Percentiles rank a stretch among this genome's conserved stretches.
Conservation (phyloP, 768 basidiomycete species). For the Lactifluus hygrophoroides region DNA sequence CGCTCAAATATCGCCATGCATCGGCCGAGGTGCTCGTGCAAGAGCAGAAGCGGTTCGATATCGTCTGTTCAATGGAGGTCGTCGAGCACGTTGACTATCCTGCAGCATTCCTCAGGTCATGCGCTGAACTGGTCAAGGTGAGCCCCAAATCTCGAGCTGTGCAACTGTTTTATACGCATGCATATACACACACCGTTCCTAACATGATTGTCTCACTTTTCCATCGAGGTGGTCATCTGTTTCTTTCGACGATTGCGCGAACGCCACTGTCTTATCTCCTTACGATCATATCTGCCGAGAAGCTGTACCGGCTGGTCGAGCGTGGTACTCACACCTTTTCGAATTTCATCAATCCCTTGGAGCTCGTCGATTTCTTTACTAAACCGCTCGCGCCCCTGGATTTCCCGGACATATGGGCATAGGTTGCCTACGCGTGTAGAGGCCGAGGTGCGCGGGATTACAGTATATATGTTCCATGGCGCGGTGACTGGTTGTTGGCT, state of each 20-base stretch:
- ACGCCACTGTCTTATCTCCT: slow-evolving; percentile 64
- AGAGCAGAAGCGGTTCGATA: no score
- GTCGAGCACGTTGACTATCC: slow-evolving; percentile 97
- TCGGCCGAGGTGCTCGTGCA: no score
- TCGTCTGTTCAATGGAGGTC: no score
- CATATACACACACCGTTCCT: no score
- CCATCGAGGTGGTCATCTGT: slow-evolving; percentile 91
- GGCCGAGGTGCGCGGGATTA: slow-evolving; percentile 69
- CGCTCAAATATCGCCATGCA: slow-evolving; percentile 59
- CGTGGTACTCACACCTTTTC: slow-evolving; percentile 86
- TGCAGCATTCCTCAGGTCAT: slow-evolving; percentile 67
- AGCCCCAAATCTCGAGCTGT: no score
- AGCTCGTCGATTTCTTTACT: slow-evolving; percentile 78
- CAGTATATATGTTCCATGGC: slow-evolving; percentile 70
- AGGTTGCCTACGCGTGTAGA: slow-evolving; percentile 50
- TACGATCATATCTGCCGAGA: slow-evolving; percentile 73
- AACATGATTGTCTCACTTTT: background rate
- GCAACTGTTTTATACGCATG: no score
- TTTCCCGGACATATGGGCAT: slow-evolving; percentile 39
- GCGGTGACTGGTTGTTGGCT: slow-evolving; percentile 60
- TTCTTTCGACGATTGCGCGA: slow-evolving; percentile 92
- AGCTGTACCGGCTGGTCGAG: slow-evolving; percentile 69
- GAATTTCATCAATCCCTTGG: slow-evolving; percentile 83
- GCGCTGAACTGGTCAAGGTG: slow-evolving; percentile 84
- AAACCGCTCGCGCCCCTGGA: slow-evolving; percentile 53